Evolutionary conservation across 106 monocot species (phyloP), one percentile per base, ranked within the genome.

Genomic region (Allium cepa): DNA sequence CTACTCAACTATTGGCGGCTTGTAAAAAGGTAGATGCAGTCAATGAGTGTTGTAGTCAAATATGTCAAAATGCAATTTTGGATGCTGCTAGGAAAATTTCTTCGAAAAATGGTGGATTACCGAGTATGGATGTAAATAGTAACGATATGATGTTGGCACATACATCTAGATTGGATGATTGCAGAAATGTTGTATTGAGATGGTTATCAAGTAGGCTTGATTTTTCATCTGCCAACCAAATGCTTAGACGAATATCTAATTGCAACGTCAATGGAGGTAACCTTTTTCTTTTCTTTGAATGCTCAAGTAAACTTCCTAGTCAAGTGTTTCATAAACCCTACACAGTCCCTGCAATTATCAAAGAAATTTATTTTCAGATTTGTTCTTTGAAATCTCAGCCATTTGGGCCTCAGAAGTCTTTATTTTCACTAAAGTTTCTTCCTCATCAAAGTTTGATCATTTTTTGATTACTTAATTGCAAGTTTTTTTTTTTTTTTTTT

Each of bases 191-290:
- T 78, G 86, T 90, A 50, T 82, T 97, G 61, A 92, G 92, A 79
- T 97, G 97, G 97, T 59, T 97, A 36, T 82, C 92, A 0, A 87
- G 97, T 74, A 86, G 80, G 59, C 79, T 97, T 28, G 79, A 87
- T 46, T 71, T 77, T 68, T 45, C 53, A n/a, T 79, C 86, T 73
- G 86, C 89, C 51, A 92, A 87, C 49, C 62, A 92, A 73, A 71
- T 87, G 26, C 86, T 97, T 62, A 77, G 97, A 80, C 82, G 87
- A 58, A 82, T 97, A 59, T 97, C 97, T 47, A 97, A 97, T 72
- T 97, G 97, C 67, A 87, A 92, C 68, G 81, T 97, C 12, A 97
- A 97, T 83, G 84, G 75, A 79, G 97, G 97, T 97, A 77, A 26
- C 13, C 53, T 67, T 53, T 26, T 4, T 9, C n/a, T 15, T 28